Conservation (phyloP, 495 filamentous ascomycete species). For the Tirmania nivea region DNA sequence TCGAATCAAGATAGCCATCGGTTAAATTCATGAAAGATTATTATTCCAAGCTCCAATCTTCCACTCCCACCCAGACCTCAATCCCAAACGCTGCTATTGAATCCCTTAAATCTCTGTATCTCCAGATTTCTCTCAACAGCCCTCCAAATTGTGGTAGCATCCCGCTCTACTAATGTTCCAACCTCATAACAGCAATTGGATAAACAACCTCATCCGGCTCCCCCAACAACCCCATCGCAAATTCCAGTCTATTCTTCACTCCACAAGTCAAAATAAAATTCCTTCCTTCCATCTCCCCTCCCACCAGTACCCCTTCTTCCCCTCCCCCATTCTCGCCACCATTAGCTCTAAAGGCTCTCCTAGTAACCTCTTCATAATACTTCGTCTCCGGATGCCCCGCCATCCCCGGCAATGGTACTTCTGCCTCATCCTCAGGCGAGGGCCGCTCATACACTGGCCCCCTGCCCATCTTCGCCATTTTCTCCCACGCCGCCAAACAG, state of each 20-base stretch:
- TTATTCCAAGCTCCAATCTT: no score
- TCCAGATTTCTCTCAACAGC: no score
- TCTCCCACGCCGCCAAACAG: conserved; percentile 66
- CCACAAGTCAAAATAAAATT: conserved; percentile 27
- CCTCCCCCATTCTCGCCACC: conserved; percentile 4
- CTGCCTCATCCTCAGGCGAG: conserved; percentile 22
- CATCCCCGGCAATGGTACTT: conserved; percentile 10
- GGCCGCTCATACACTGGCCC: conserved; percentile 50
- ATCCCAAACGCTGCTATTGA: no score
- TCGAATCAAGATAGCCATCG: no score
- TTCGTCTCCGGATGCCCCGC: conserved; percentile 5
- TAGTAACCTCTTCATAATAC: conserved; percentile 6
- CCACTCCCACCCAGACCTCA: no score
- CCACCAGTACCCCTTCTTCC: conserved; percentile 10
- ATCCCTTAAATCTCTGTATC: no score
- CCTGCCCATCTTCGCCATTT: conserved; percentile 42
- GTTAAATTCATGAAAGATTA: no score
- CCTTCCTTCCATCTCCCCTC: conserved; percentile 9
- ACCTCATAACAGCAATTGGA: neutral
- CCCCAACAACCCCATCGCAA: conserved; percentile 38
- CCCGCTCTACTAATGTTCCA: conserved; percentile 20
- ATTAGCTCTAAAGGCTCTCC: conserved; percentile 8
- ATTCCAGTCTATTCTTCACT: conserved; percentile 23
- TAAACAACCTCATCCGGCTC: conserved; percentile 33
- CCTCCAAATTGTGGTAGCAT: neutral